phyloP scores from a whole-genome alignment of 768 basidiomycete genomes.

The Infundibulicybe gibba region DNA sequence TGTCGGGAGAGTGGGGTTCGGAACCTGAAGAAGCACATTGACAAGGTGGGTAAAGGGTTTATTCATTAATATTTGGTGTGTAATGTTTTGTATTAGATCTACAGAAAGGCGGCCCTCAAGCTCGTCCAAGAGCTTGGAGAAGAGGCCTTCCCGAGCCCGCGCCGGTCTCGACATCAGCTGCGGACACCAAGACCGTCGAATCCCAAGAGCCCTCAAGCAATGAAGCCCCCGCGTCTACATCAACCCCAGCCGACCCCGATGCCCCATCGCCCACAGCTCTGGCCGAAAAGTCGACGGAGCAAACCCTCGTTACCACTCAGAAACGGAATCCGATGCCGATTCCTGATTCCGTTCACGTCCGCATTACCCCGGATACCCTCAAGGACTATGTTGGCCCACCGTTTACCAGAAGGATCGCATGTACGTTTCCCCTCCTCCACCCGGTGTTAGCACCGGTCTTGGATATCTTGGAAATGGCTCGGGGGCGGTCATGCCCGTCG shows the following conservation, averaged over 20 bases:
- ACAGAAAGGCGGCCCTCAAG: constrained; percentile 91
- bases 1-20: constrained; percentile 96
- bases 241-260: not conserved
- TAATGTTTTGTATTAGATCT: constrained; percentile 58
- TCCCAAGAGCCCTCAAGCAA: constrained; percentile 35
- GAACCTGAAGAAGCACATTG: constrained; percentile 97
- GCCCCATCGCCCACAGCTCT: constrained; percentile 8
- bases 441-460: constrained; percentile 92
- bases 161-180: constrained; percentile 10
- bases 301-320: constrained; percentile 61
- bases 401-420: constrained; percentile 94
- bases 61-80: not conserved
- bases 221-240: constrained; percentile 5
- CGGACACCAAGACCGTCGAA: constrained; percentile 36
- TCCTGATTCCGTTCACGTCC: constrained; percentile 73
- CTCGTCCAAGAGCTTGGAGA: constrained; percentile 91
- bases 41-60: constrained; percentile 62
- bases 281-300: constrained; percentile 9
- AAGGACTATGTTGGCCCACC: constrained; percentile 96
- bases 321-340: constrained; percentile 79
- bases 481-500: constrained; percentile 96
- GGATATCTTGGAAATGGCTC: constrained; percentile 97
- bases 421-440: constrained; percentile 76
- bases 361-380: constrained; percentile 81
- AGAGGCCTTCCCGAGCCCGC: constrained; percentile 70